Base-by-base conservation (phyloP, 1,284 basidiomycete species). In the Rhodotorula glutinis region DNA sequence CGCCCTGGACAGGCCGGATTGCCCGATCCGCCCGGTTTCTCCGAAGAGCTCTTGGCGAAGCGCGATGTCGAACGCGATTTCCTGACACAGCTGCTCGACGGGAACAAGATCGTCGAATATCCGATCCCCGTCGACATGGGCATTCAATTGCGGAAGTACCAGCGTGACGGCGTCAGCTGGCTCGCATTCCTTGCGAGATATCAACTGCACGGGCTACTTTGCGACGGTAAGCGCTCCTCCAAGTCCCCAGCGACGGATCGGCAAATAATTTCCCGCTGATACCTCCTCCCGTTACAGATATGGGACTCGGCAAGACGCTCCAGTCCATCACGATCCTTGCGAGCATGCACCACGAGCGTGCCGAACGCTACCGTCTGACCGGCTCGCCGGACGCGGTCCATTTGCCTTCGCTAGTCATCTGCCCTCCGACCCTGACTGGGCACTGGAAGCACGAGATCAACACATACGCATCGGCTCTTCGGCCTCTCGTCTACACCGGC, bases 81-180 rank as follows among this genome's bases (percentile, higher is more conserved):
- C 82, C 82, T 99, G 49, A 88, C 87, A 60, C 96, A 99, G 78
- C 84, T 99, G 3, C 85, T 99, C 38, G 94, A 96, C 76, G 93
- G 93, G 23, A 90, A 85, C 76, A 97, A 97, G 78, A 93, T 98
- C 9, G 91, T 94, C 75, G 87, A 89, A 70, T 99, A 98, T 79
- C 80, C 82, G 56, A 86, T 98, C 9, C 93, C 95, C 0, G 87
- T 96, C 70, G 81, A 83, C 57, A 90, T 99, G 83, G 92, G 95
- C 69, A 92, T 93, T 47, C 92, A 97, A 75, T 82, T 99, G 57
- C 88, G 96, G 65, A 92, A 93, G 78, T 99, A 99, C 77, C 96
- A 99, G 79, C 90, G 92, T 78, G 96, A 99, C 69, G 96, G 96
- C 53, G 91, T 99, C 74, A 98, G 93, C 79, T 99, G 96, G 96